Evolutionary conservation across 225 moss, liverwort and hornwort genomes (phyloP).

Genomic region (Pseudoscleropodium purum): DNA sequence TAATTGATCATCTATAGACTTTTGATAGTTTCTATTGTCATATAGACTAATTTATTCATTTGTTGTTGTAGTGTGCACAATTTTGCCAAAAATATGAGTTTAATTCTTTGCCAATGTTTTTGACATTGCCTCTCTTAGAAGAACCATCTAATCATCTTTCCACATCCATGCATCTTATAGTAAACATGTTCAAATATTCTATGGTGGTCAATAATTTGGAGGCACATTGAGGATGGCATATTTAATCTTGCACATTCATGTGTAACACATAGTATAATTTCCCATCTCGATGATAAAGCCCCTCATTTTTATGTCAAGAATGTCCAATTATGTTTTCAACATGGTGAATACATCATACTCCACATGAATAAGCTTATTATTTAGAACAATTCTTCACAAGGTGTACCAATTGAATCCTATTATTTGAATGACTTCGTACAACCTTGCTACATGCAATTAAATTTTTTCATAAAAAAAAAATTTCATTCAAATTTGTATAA

Average conservation of each 20-base stretch:
- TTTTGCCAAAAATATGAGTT: background rate
- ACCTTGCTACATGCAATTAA: background rate
- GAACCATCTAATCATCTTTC: background rate
- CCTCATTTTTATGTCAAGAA: background rate
- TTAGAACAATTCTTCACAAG: background rate
- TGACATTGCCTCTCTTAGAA: rapidly evolving
- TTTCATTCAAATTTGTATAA: background rate
- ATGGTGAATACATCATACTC: rapidly evolving
- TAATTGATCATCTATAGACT: too few relatives aligned
- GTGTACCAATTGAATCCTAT: background rate
- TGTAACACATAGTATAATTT: background rate
- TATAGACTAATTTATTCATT: background rate
- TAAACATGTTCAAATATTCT: background rate
- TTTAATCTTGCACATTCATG: background rate
- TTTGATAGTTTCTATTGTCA: background rate
- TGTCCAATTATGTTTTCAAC: background rate
- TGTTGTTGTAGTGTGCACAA: background rate
- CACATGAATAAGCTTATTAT: background rate
- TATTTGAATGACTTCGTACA: too few relatives aligned
- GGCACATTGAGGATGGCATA: background rate
- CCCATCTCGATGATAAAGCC: background rate
- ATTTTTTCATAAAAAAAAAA: background rate
- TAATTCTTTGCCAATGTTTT: background rate
- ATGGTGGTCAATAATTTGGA: background rate
- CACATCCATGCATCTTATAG: background rate